Conservation (phyloP, 768 basidiomycete species). For the Pulveroboletus sp. region DNA sequence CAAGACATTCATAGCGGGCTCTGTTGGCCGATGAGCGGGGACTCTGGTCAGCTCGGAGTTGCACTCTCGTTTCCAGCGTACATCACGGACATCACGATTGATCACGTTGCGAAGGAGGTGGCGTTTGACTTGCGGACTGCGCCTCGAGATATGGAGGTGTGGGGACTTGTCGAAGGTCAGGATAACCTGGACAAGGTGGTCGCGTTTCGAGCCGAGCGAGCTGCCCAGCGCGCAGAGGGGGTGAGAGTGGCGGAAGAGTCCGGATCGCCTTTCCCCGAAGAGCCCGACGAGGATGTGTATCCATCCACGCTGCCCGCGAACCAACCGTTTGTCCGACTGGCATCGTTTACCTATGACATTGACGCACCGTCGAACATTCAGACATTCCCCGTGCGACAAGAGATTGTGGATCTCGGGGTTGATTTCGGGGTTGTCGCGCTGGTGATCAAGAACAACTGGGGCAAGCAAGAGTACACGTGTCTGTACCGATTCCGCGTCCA, state of each 20-base stretch:
- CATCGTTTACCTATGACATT: constrained; percentile 64
- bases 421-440: constrained; percentile 87
- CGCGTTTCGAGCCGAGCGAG: constrained; percentile 51
- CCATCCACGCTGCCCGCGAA: constrained; percentile 47
- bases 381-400: constrained; percentile 72
- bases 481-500: constrained; percentile 85
- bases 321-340: constrained; percentile 60
- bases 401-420: constrained; percentile 65
- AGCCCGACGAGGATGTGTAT: constrained; percentile 37
- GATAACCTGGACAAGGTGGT: constrained; percentile 65
- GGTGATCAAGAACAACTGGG: constrained; percentile 85
- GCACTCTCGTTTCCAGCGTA: constrained; percentile 60
- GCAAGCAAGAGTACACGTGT: constrained; percentile 79
- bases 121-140: constrained; percentile 80
- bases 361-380: constrained; percentile 59
- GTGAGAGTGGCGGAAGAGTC: constrained; percentile 33
- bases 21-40: constrained; percentile 91
- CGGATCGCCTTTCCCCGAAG: constrained; percentile 15
- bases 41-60: constrained; percentile 80
- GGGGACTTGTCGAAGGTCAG: constrained; percentile 81
- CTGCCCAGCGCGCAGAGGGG: constrained; percentile 33
- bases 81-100: constrained; percentile 71
- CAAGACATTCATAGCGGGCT: constrained; percentile 79
- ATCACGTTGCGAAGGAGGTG: constrained; percentile 83
- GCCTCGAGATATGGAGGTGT: constrained; percentile 85